Conservation (phyloP, 805 yeast species). For the Pichia manshurica region DNA sequence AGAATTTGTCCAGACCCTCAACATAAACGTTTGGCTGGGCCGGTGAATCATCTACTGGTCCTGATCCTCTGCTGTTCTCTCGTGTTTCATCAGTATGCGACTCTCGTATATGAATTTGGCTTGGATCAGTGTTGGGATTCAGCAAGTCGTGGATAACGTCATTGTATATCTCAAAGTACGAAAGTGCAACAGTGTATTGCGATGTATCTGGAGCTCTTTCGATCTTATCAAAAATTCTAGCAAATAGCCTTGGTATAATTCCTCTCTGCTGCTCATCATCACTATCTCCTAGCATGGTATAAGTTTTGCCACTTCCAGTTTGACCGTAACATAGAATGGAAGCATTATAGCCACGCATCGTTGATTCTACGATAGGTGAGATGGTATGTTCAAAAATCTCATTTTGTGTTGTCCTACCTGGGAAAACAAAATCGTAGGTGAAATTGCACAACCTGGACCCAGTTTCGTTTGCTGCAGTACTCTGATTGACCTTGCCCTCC, state of each 20-base stretch:
- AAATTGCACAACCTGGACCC: conserved; percentile 16
- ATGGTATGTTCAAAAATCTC: conserved; percentile 58
- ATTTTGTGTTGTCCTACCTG: conserved; percentile 42
- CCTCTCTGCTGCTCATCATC: conserved; percentile 43
- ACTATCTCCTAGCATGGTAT: conserved; percentile 66
- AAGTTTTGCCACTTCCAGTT: conserved; percentile 80
- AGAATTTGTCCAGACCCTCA: conserved; percentile 58
- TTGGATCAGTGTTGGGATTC: conserved; percentile 30
- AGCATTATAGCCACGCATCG: conserved; percentile 54
- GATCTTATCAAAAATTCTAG: conserved; percentile 55
- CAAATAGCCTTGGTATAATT: conserved; percentile 65
- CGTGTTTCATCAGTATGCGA: conserved; percentile 34
- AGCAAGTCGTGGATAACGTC: conserved; percentile 72
- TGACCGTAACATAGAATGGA: conserved; percentile 61
- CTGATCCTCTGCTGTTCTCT: background rate
- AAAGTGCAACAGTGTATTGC: conserved; percentile 44
- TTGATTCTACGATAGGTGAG: conserved; percentile 58
- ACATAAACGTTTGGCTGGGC: conserved; percentile 42
- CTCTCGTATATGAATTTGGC: conserved; percentile 52
- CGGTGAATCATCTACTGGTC: conserved; percentile 38
- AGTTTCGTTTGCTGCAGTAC: background rate
- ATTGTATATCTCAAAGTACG: conserved; percentile 76
- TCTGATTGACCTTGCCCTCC: background rate
- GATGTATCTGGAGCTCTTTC: conserved; percentile 5
- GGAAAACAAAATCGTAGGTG: conserved; percentile 64